Base-by-base conservation (phyloP, 192 early-diverging fungal species). In the Coemansia sp. region DNA sequence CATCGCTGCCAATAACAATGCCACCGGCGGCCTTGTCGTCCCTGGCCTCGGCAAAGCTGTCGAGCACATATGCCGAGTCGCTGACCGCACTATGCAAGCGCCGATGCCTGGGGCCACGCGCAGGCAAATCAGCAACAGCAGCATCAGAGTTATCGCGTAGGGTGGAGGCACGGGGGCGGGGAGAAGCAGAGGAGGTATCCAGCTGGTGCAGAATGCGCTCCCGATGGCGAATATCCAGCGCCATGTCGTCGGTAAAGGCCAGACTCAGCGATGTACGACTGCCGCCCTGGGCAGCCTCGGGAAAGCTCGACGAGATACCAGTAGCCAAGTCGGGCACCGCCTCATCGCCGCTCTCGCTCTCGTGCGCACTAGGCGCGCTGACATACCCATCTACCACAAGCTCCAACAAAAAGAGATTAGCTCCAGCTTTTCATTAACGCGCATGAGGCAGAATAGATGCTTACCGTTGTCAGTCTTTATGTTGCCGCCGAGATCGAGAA, bases 351-450 rank as follows among this genome's bases (percentile, higher is more conserved):
- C 62, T 60, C 33, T 85, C 85, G n/a, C 78, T 76, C 59, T 85
- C 85, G 66, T 86, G 83, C 16, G 85, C 87, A 73, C 85, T 88
- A 51, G 84, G 86, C 4, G 88, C 90, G 64, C 88, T 90, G 53
- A 88, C 89, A 67, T 91, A 90, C 7, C 87, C 88, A 37, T 84
- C 86, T 35, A 58, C 50, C 56, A 13, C 39, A 14, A 42, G 39
- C 39, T 42, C 39, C 16, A 42, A 42, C 5, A 45, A 40, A 31
- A 56, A 65, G 1, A 65, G n/a, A 45, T 45, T 45, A 45, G 43
- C 43, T 45, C 43, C 16, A 45, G 43, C 5, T 20, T n/a, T 9
- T 21, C n/a, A 45, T 21, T 8, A 21, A 2, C n/a, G 8, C 2
- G 43, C 42, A 20, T 45, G 18, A n/a, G 18, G 7, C 7, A 20